phyloP scores from a whole-genome alignment of 768 basidiomycete genomes.

The Boletus coccyginus region DNA sequence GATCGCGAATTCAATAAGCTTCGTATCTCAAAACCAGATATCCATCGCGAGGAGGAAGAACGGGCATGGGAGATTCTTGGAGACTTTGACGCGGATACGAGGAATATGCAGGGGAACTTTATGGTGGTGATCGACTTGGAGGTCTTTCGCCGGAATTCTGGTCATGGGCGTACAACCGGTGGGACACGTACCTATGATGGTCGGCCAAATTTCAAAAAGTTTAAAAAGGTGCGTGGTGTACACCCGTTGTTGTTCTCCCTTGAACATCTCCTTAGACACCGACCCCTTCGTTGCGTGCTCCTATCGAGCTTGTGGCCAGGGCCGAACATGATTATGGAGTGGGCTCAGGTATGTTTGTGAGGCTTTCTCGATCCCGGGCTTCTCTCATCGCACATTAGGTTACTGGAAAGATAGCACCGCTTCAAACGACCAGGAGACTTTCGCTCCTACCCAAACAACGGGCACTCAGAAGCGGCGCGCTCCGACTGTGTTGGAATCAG shows the following conservation, averaged over 20 bases:
- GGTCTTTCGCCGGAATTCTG: constrained; percentile 37
- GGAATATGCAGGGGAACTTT: constrained; percentile 67
- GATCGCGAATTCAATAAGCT: constrained; percentile 81
- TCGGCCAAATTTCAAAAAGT: constrained; percentile 72
- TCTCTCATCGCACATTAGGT: constrained; percentile 32
- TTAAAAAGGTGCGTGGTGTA: constrained; percentile 57
- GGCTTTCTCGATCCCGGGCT: neutral
- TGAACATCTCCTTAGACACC: constrained; percentile 25
- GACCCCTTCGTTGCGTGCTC: constrained; percentile 25
- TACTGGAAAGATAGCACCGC: constrained; percentile 52
- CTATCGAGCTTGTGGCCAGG: constrained; percentile 50
- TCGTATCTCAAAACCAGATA: constrained; percentile 63
- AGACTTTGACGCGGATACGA: constrained; percentile 59
- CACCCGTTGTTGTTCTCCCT: constrained; percentile 5
- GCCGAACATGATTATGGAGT: constrained; percentile 55
- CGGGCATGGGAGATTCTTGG: constrained; percentile 59
- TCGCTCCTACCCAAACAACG: constrained; percentile 17
- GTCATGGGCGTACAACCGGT: constrained; percentile 17
- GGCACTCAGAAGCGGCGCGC: constrained; percentile 24
- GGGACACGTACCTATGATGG: constrained; percentile 41
- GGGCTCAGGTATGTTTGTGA: constrained; percentile 42
- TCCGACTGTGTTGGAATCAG: constrained; percentile 39
- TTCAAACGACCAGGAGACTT: constrained; percentile 13
- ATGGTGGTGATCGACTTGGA: constrained; percentile 76
- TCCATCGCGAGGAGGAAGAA: constrained; percentile 45